Evolutionary conservation across 352 stramenopile species (phyloP).

Genomic region (Pythium inflatum): DNA sequence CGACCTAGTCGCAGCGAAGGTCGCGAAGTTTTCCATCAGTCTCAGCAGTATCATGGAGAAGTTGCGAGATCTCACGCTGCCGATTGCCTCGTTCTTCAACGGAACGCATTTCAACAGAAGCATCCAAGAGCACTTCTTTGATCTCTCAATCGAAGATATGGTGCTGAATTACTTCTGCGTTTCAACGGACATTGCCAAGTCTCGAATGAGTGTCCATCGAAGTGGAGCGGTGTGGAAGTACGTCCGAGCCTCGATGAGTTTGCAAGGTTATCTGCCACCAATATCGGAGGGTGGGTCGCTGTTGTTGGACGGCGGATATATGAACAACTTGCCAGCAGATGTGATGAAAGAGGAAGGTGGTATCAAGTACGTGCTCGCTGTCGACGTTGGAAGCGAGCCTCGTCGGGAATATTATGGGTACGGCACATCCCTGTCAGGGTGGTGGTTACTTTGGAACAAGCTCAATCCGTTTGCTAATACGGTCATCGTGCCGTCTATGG

Average conservation of each 20-base stretch:
- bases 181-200: constrained; percentile 92
- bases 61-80: constrained; percentile 85
- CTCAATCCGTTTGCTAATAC: constrained; percentile 89
- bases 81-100: constrained; percentile 90
- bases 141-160: constrained; percentile 87
- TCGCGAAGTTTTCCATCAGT: constrained; percentile 53
- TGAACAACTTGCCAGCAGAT: constrained; percentile 93
- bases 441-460: constrained; percentile 92
- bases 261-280: constrained; percentile 91
- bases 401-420: constrained; percentile 82
- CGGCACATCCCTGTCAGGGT: constrained; percentile 79
- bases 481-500: constrained; percentile 91
- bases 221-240: constrained; percentile 90
- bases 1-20: constrained; percentile 58
- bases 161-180: constrained; percentile 94
- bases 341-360: constrained; percentile 90
- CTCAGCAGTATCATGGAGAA: constrained; percentile 80
- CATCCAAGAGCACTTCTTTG: constrained; percentile 74
- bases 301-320: constrained; percentile 91
- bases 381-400: constrained; percentile 88
- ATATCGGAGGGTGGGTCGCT: constrained; percentile 89
- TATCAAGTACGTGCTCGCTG: constrained; percentile 89
- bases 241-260: constrained; percentile 91
- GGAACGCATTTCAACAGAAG: constrained; percentile 81
- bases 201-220: constrained; percentile 83